Evolutionary conservation across 306 rosid species (phyloP).

Genomic region (Nissolia schottii): DNA sequence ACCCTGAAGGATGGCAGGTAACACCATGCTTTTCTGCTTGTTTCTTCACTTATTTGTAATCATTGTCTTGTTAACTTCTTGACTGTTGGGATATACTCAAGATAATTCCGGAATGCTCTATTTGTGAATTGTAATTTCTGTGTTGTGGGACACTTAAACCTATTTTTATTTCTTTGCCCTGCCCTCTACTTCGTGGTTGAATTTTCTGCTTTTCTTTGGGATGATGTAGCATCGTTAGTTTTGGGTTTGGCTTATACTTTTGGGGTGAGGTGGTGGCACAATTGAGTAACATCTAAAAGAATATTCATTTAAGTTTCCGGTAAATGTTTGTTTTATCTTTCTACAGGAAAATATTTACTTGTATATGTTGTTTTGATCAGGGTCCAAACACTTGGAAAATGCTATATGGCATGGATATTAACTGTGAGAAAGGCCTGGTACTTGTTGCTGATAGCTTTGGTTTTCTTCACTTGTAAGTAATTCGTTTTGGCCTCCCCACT

Average conservation of each 20-base stretch:
- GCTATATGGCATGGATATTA: slow-evolving; percentile 96
- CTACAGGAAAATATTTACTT: neutral
- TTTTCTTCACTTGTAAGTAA: slow-evolving; percentile 66
- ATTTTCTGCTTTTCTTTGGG: neutral
- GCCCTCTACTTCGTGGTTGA: neutral
- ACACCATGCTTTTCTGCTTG: neutral
- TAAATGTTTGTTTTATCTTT: neutral
- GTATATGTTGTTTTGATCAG: slow-evolving; percentile 38
- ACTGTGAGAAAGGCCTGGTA: slow-evolving; percentile 65
- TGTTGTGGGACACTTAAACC: neutral
- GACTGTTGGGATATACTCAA: neutral
- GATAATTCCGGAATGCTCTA: neutral
- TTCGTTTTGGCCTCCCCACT: neutral
- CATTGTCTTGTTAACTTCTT: neutral
- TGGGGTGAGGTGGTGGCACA: neutral
- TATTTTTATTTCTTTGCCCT: neutral
- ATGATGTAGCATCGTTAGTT: neutral
- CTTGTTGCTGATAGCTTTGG: slow-evolving; percentile 89
- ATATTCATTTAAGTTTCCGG: neutral
- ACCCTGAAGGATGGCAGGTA: slow-evolving; percentile 95
- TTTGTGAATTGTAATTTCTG: neutral
- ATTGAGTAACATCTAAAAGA: neutral
- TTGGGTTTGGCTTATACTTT: neutral
- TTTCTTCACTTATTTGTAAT: neutral
- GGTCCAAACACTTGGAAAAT: slow-evolving; percentile 74